phyloP scores from a whole-genome alignment of 805 yeast species.

The Saturnispora saitoi region DNA sequence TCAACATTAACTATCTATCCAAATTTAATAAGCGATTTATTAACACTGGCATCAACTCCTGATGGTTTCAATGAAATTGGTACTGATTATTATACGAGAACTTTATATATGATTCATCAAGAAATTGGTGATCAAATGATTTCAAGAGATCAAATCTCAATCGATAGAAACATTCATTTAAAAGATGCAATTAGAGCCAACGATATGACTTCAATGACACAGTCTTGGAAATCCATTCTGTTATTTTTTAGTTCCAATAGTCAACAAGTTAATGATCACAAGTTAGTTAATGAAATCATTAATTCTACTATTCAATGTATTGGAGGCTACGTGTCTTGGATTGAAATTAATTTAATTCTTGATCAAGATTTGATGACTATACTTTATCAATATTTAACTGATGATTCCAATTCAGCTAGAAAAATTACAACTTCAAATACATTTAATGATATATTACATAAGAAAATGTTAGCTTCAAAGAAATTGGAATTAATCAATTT shows the following conservation, averaged over 20 bases:
- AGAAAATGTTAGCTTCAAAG: slow-evolving; percentile 48
- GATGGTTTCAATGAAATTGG: slow-evolving; percentile 34
- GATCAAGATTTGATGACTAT: slow-evolving; percentile 47
- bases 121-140: slow-evolving; percentile 92
- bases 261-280: slow-evolving; percentile 17
- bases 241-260: slow-evolving; percentile 24
- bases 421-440: slow-evolving; percentile 52
- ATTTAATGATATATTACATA: slow-evolving; percentile 44
- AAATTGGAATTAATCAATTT: slow-evolving; percentile 59
- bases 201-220: slow-evolving; percentile 61
- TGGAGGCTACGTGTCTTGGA: slow-evolving; percentile 90
- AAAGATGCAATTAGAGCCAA: slow-evolving; percentile 76
- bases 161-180: slow-evolving; percentile 57
- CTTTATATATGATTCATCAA: slow-evolving; percentile 67
- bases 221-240: slow-evolving; percentile 59
- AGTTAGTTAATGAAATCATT: slow-evolving; percentile 37
- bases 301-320: slow-evolving; percentile 54
- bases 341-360: slow-evolving; percentile 69
- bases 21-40: slow-evolving; percentile 41
- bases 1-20: slow-evolving; percentile 43
- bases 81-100: slow-evolving; percentile 66
- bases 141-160: slow-evolving; percentile 51
- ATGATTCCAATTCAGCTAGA: slow-evolving; percentile 29
- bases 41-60: slow-evolving; percentile 27
- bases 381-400: slow-evolving; percentile 47